Evolutionary conservation across 495 filamentous ascomycete species (phyloP).

Genomic region (Penicillium fimorum): DNA sequence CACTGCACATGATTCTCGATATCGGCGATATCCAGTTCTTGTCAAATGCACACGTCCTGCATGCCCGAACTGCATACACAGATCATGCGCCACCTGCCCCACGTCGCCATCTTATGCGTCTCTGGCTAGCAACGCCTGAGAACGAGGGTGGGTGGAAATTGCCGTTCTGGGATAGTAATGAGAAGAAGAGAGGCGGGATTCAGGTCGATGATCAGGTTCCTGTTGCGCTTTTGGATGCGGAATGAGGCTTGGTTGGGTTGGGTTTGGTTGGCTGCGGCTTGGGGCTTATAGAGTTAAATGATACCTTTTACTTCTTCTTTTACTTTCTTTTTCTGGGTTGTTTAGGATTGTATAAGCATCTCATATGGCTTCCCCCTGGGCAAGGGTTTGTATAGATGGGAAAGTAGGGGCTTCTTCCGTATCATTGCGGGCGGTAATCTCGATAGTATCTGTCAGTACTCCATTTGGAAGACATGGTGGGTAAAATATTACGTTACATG

Average conservation of each 20-base stretch:
- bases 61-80: constrained; percentile 65
- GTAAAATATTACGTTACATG: too few species aligned
- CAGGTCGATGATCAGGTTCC: constrained; percentile 79
- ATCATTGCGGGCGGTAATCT: too few species aligned
- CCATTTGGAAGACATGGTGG: too few species aligned
- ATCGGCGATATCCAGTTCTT: constrained; percentile 80
- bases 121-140: constrained; percentile 82
- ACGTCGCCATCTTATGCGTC: constrained; percentile 73
- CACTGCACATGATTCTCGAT: constrained; percentile 75
- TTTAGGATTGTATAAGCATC: too few species aligned
- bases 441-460: too few species aligned
- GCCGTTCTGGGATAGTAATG: constrained; percentile 74
- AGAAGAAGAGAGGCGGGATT: constrained; percentile 84
- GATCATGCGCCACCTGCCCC: constrained; percentile 64
- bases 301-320: constrained; percentile 20
- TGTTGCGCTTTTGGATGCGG: constrained; percentile 66
- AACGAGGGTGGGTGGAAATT: constrained; percentile 81
- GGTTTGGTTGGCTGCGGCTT: constrained; percentile 4
- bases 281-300: constrained; percentile 13
- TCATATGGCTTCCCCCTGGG: too few species aligned
- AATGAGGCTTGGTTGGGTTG: constrained; percentile 41
- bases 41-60: constrained; percentile 65
- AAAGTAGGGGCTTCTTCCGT: too few species aligned
- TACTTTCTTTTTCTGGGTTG: background rate
- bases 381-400: background rate